Percentiles rank a stretch among this genome's conserved stretches.
Conservation (phyloP, 768 basidiomycete genomes). For the Zangia roseola region DNA sequence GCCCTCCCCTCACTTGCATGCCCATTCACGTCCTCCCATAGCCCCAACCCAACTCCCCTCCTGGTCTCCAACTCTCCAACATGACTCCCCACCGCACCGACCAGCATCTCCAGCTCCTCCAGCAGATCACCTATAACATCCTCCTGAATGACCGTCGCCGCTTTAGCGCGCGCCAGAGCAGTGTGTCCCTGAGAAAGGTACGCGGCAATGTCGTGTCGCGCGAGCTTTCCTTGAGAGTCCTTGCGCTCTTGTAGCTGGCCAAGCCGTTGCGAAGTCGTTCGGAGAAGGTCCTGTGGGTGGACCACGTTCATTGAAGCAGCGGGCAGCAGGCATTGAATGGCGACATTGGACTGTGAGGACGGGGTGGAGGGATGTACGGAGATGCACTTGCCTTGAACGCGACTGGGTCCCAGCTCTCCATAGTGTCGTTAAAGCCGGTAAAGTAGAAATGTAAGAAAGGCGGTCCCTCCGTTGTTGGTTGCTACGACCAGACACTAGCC, state of each 20-base stretch:
- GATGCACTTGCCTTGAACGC: slow-evolving; percentile 29
- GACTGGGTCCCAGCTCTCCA: slow-evolving; percentile 31
- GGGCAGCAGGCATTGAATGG: no score
- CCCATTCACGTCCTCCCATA: not conserved
- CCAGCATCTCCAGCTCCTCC: slow-evolving; percentile 63
- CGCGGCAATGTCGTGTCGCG: slow-evolving; percentile 66
- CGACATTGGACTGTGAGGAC: no score
- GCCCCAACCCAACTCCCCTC: slow-evolving; percentile 3
- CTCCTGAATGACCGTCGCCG: slow-evolving; percentile 62
- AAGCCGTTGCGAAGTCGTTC: slow-evolving; percentile 60
- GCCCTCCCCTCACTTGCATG: not conserved
- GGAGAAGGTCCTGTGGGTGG: slow-evolving; percentile 52
- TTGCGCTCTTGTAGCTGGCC: slow-evolving; percentile 70
- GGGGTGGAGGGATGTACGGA: no score
- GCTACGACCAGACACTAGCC: not conserved
- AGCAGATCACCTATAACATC: slow-evolving; percentile 62
- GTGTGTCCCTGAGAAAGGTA: slow-evolving; percentile 61
- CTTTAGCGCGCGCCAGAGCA: slow-evolving; percentile 67
- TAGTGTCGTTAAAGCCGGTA: slow-evolving; percentile 3
- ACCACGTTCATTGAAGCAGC: not conserved
- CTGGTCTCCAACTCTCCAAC: slow-evolving; percentile 50
- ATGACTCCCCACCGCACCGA: slow-evolving; percentile 60
- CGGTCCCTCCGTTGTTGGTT: not conserved
- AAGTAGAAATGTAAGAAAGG: not conserved
- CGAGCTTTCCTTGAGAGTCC: slow-evolving; percentile 61